Base-by-base conservation (phyloP, 768 basidiomycete genomes). In the Omphalotus guepiniiformis region DNA sequence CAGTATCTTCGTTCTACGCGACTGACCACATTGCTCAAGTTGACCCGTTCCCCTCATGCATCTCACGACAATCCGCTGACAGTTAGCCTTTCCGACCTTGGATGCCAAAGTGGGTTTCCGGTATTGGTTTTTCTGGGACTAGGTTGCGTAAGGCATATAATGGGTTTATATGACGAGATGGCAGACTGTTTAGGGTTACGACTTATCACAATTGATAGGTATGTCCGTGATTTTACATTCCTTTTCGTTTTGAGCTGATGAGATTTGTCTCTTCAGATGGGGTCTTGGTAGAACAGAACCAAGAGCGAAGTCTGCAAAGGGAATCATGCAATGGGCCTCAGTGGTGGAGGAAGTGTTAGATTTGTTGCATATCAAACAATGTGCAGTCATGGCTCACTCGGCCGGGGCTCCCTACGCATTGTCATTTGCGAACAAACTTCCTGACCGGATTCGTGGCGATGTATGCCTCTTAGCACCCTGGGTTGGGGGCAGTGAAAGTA, bases 151-250 rank as follows among this genome's bases (percentile, higher is more conserved):
- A 79, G 95, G 32, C 93, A 98, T 64, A 78, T 97, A 49, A 88
- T 96, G 76, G 93, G 90, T 12, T 67, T 98, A 39, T 98, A 93
- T 61, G 95, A 98, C 63, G 95, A 99, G 61, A 87, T 97, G 82
- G 95, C 95, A 3, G 82, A 85, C 50, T 87, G 85, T 48, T 67
- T 95, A 49, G 85, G 85, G 4, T 73, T 99, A 28, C 73, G 95
- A 47, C 72, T 99, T 45, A 93, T 99, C 57, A 94, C 93, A 38
- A 85, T 99, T 54, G 95, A 99, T 65, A 79, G 95, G 78, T 92
- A 62, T 53, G 75, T 26, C 9, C 4, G 15, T 25, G 8, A n/a
- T n/a, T n/a, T n/a, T n/a, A n/a, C n/a, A n/a, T n/a, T n/a, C n/a
- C n/a, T n/a, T n/a, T n/a, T n/a, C n/a, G n/a, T n/a, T n/a, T n/a